phyloP scores from a whole-genome alignment of 805 yeast genomes.

The Ascoidea tarda region DNA sequence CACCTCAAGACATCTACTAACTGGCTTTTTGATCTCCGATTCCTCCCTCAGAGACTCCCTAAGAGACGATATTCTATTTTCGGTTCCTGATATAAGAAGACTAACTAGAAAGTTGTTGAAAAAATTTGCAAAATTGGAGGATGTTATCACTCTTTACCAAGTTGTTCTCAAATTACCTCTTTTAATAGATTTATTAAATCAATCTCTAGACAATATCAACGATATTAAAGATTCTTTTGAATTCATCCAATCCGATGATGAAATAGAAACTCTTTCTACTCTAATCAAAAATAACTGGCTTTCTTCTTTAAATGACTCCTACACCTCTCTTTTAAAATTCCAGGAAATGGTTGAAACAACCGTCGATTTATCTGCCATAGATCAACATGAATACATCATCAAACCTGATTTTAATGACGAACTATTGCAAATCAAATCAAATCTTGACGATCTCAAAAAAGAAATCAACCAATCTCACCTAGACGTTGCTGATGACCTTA shows the following conservation, averaged over 20 bases:
- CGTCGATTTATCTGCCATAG: conserved; percentile 72
- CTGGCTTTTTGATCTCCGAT: conserved; percentile 61
- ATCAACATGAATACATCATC: conserved; percentile 70
- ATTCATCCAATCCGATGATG: conserved; percentile 9
- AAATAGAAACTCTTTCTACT: conserved; percentile 14
- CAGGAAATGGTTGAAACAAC: conserved; percentile 88
- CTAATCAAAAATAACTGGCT: conserved; percentile 42
- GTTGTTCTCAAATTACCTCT: conserved; percentile 61
- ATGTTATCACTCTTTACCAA: conserved; percentile 81
- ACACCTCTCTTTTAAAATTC: conserved; percentile 43
- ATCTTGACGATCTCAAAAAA: conserved; percentile 38
- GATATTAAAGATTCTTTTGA: conserved; percentile 11
- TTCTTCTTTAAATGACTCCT: conserved; percentile 34
- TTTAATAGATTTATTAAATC: conserved; percentile 35
- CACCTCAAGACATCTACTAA: conserved; percentile 54
- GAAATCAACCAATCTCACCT: conserved; percentile 48
- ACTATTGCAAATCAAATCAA: conserved; percentile 41
- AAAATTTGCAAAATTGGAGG: conserved; percentile 57
- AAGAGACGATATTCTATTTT: conserved; percentile 50
- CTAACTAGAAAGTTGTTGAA: conserved; percentile 52
- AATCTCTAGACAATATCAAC: conserved; percentile 23
- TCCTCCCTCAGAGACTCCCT: conserved; percentile 49
- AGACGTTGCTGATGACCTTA: conserved; percentile 57
- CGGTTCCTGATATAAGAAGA: conserved; percentile 75
- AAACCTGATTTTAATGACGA: conserved; percentile 84